These are phyloP conservation scores for Leucocoprinus leucothites DNA, from an alignment of 768 basidiomycete species.

Conservation along the genomic window DNA sequence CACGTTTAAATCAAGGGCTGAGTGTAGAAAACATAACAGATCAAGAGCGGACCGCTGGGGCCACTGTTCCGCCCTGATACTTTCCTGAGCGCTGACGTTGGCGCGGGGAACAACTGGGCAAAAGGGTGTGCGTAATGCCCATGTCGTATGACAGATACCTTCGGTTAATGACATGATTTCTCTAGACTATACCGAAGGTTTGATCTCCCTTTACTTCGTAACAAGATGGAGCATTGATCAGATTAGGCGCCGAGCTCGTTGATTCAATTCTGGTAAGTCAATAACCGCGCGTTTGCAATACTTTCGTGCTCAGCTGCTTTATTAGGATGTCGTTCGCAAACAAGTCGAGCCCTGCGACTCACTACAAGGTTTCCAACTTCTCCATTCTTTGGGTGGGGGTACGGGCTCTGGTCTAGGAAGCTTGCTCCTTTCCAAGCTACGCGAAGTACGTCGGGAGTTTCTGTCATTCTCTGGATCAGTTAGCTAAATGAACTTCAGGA, in stretches of 20 bases:
- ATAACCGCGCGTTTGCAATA: neutral
- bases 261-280: constrained; percentile 67
- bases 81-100: constrained; percentile 57
- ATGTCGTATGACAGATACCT: neutral
- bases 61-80: constrained; percentile 86
- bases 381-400: constrained; percentile 90
- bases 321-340: constrained; percentile 69
- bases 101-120: constrained; percentile 94
- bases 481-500: constrained; percentile 29
- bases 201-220: neutral
- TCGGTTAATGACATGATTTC: neutral
- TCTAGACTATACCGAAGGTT: constrained; percentile 86
- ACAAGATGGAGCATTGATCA: neutral
- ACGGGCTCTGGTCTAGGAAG: constrained; percentile 87
- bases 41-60: constrained; percentile 70
- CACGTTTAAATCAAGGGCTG: neutral
- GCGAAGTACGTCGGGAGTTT: constrained; percentile 51
- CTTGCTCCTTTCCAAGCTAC: constrained; percentile 74
- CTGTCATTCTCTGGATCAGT: neutral
- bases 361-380: constrained; percentile 87
- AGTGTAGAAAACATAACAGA: constrained; percentile 29
- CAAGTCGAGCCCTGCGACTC: constrained; percentile 82
- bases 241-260: constrained; percentile 82
- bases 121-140: constrained; percentile 71
- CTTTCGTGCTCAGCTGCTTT: neutral